A percentile compares a stretch with the other conserved stretches of the same genome.
phyloP scores from a whole-genome alignment of 192 early-diverging fungal genomes.

The Globomyces pollinis-pini region DNA sequence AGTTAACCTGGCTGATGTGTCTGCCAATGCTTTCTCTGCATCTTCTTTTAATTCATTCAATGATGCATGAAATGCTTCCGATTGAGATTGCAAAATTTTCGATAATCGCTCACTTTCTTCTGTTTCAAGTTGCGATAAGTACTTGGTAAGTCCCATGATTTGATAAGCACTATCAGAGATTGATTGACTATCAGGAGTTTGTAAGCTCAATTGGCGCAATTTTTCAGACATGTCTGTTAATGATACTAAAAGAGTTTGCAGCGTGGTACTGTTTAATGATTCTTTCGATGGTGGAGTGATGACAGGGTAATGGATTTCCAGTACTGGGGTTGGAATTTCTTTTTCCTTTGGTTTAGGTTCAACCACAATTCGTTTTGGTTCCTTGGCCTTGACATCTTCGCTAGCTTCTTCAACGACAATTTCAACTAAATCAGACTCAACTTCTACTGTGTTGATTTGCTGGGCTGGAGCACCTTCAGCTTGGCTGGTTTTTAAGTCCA shows the following conservation, averaged over 20 bases:
- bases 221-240: neutral
- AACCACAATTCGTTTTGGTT: neutral
- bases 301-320: neutral
- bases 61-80: neutral
- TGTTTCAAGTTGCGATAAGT: neutral
- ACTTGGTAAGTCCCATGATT: neutral
- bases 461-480: neutral
- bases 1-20: neutral
- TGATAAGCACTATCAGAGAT: neutral
- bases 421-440: slow-evolving; percentile 10
- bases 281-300: neutral
- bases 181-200: neutral
- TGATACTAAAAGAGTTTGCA: neutral
- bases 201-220: neutral
- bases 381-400: slow-evolving; percentile 3
- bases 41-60: neutral
- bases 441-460: neutral
- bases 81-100: neutral
- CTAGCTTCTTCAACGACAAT: neutral
- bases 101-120: neutral
- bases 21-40: neutral
- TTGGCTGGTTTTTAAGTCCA: neutral
- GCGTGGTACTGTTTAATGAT: neutral
- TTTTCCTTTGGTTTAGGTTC: slow-evolving; percentile 4
- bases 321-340: neutral